A percentile compares a stretch with the other conserved stretches of the same genome.
These are phyloP conservation scores for Ceratocystiopsis brevicomis DNA, from an alignment of 2,329 filamentous ascomycete genomes.

Conservation along the genomic window DNA sequence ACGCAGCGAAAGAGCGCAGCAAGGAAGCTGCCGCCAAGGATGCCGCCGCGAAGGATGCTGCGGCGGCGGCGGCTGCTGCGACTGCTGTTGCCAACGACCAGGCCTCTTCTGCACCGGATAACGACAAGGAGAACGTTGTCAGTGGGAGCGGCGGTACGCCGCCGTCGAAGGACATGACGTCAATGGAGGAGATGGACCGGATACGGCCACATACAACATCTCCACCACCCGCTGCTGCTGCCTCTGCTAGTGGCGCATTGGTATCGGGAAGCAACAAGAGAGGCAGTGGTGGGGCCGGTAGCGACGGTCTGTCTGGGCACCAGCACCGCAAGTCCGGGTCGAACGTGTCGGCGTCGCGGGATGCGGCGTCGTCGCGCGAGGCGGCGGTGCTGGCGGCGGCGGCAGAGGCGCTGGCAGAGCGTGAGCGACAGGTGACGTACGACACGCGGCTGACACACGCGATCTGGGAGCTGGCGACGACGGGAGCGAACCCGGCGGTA, in stretches of 20 bases:
- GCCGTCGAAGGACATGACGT: slow-evolving; percentile 11
- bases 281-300: slow-evolving; percentile 2
- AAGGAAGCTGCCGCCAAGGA: too few species aligned
- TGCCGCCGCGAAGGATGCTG: too few species aligned
- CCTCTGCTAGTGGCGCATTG: too few species aligned
- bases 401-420: slow-evolving; percentile 44
- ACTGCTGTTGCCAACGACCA: slow-evolving; percentile 9
- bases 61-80: too few species aligned
- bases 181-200: slow-evolving; percentile 31
- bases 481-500: slow-evolving; percentile 80
- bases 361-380: slow-evolving; percentile 7
- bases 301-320: slow-evolving; percentile 1
- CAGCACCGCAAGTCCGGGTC: slow-evolving; percentile 11
- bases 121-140: slow-evolving; percentile 32
- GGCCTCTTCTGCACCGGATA: not conserved
- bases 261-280: too few species aligned
- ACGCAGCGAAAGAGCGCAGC: slow-evolving; percentile 16
- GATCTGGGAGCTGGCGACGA: slow-evolving; percentile 86
- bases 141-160: slow-evolving; percentile 1
- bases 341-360: slow-evolving; percentile 7
- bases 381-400: slow-evolving; percentile 30
- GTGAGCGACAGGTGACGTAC: slow-evolving; percentile 56
- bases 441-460: slow-evolving; percentile 75
- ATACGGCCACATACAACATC: slow-evolving; percentile 16
- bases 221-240: slow-evolving; percentile 2